These are phyloP conservation scores for Aspergillus funiculosus DNA, from an alignment of 495 filamentous ascomycete genomes.

Conservation along the genomic window DNA sequence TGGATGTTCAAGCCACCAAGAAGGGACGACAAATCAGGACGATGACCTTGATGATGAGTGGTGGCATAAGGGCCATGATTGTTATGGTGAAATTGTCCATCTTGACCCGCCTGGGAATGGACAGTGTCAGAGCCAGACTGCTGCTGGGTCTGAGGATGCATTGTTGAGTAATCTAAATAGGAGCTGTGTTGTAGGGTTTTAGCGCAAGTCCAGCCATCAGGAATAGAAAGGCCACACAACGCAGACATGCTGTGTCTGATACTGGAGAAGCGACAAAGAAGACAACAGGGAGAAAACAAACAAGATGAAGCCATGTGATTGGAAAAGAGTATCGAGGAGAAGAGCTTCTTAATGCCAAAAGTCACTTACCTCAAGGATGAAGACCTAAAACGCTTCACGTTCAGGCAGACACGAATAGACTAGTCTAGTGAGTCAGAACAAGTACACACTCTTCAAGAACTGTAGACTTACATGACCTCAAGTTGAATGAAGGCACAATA, in stretches of 20 bases:
- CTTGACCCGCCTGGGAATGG: slow-evolving; percentile 21
- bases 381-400: neutral
- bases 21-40: slow-evolving; percentile 17
- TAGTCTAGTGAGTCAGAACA: neutral
- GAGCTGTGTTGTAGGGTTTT: slow-evolving; percentile 1
- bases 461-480: neutral
- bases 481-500: slow-evolving; percentile 12
- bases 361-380: slow-evolving; percentile 8
- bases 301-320: neutral
- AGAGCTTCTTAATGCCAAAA: neutral
- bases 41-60: slow-evolving; percentile 16
- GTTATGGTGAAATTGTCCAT: slow-evolving; percentile 22
- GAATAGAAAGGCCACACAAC: neutral
- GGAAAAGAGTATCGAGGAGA: neutral
- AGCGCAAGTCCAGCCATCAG: neutral
- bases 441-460: neutral
- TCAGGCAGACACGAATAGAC: slow-evolving; percentile 1
- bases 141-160: slow-evolving; percentile 25
- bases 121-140: slow-evolving; percentile 31
- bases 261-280: neutral
- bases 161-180: slow-evolving; percentile 21
- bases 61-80: slow-evolving; percentile 1
- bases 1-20: slow-evolving; percentile 25
- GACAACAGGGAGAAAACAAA: neutral
- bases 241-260: too few relatives aligned